A percentile compares a stretch with the other conserved stretches of the same genome.
These are phyloP conservation scores for Ustilago bromivora DNA, from an alignment of 1,284 basidiomycete genomes.

Conservation along the genomic window DNA sequence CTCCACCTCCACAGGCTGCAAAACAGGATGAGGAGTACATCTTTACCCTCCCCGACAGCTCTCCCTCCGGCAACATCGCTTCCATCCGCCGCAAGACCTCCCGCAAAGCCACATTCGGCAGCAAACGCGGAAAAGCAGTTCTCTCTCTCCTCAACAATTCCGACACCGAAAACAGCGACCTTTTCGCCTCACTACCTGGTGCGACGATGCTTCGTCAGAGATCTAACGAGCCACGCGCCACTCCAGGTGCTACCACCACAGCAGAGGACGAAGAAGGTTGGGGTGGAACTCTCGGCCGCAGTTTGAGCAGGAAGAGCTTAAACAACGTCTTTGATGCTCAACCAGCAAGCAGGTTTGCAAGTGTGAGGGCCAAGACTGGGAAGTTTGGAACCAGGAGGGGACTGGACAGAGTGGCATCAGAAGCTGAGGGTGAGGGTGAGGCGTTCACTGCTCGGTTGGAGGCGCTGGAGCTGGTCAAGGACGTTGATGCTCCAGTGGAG, in stretches of 20 bases:
- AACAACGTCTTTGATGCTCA: slow-evolving; percentile 19
- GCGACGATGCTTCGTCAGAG: slow-evolving; percentile 33
- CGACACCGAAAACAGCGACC: slow-evolving; percentile 14
- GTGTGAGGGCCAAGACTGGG: slow-evolving; percentile 1
- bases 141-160: slow-evolving; percentile 34
- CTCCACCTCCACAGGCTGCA: background rate
- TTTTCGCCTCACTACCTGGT: slow-evolving; percentile 34
- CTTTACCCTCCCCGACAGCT: slow-evolving; percentile 18
- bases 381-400: slow-evolving; percentile 13
- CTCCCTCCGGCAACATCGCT: background rate
- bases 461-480: background rate
- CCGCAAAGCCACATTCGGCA: slow-evolving; percentile 44
- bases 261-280: slow-evolving; percentile 48
- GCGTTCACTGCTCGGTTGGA: slow-evolving; percentile 21
- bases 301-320: slow-evolving; percentile 26
- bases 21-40: slow-evolving; percentile 26
- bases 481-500: slow-evolving; percentile 16
- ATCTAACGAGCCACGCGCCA: background rate
- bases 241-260: background rate
- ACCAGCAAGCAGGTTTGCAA: slow-evolving; percentile 1
- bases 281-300: slow-evolving; percentile 51
- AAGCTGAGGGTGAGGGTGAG: slow-evolving; percentile 40
- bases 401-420: slow-evolving; percentile 34
- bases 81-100: slow-evolving; percentile 25
- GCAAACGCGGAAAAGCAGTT: slow-evolving; percentile 46